Base-by-base conservation (phyloP, 805 yeast genomes). In the Starmerella bombicola region DNA sequence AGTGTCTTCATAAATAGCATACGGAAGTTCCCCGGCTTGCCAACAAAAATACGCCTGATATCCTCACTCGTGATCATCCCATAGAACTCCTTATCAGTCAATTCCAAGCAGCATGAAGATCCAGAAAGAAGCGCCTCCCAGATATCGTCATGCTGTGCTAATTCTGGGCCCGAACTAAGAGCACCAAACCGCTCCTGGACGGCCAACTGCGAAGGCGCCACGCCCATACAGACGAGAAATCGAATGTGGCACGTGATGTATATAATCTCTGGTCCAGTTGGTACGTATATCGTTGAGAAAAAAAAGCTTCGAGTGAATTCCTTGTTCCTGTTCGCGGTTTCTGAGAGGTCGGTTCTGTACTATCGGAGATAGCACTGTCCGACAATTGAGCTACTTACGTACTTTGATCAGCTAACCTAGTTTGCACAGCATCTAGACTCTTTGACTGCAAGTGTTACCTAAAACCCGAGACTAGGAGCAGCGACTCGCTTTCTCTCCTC, bases 201-300 rank as follows among this genome's bases (percentile, higher is more conserved):
- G 40, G 65, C 64, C 29, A 72, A 61, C 53, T 69, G 78, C 19
- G 86, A 80, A 42, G 80, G 88, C n/a, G 78, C 64, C 24, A 78
- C 71, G 31, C 79, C 85, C 93, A 83, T 83, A 12, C 12, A 13
- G 9, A n/a, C n/a, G n/a, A n/a, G n/a, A n/a, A n/a, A n/a, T n/a
- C 17, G 20, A 30, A 30, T 15, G 20, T 30, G 9, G 10, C 23
- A 19, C 35, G 13, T 21, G 13, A n/a, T n/a, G n/a, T n/a, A n/a
- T n/a, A n/a, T n/a, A n/a, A n/a, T n/a, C n/a, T n/a, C n/a, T n/a
- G n/a, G n/a, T n/a, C n/a, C n/a, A n/a, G n/a, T n/a, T n/a, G n/a
- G n/a, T n/a, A n/a, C n/a, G n/a, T n/a, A n/a, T n/a, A n/a, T n/a
- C n/a, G n/a, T n/a, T n/a, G n/a, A n/a, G n/a, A n/a, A n/a, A n/a